These are phyloP conservation scores for Tolypocladium ovalisporum DNA, from an alignment of 2,329 filamentous ascomycete genomes.

Conservation along the genomic window DNA sequence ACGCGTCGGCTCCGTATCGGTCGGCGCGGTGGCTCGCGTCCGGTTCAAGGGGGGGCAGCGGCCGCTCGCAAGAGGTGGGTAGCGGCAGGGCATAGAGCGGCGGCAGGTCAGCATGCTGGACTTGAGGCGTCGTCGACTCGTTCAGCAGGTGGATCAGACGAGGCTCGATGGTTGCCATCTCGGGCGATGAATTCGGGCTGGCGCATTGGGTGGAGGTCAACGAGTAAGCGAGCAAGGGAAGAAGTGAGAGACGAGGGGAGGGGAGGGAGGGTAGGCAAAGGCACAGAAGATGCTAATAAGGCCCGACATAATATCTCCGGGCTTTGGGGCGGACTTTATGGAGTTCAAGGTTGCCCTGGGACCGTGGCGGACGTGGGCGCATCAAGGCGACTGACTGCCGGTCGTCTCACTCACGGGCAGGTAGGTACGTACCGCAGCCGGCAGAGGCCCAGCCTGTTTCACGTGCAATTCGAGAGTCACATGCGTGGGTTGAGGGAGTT, in stretches of 20 bases:
- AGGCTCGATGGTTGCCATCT: slow-evolving; percentile 57
- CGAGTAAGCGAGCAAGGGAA: neutral
- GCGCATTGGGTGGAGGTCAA: slow-evolving; percentile 16
- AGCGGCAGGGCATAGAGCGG: slow-evolving; percentile 38
- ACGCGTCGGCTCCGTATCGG: slow-evolving; percentile 11
- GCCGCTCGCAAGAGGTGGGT: slow-evolving; percentile 30
- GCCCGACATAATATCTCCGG: slow-evolving; percentile 1
- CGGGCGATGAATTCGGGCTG: slow-evolving; percentile 18
- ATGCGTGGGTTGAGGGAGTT: slow-evolving; percentile 3
- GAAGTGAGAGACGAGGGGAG: neutral
- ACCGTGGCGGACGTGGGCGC: neutral
- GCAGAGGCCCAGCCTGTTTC: neutral
- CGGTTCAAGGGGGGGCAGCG: slow-evolving; percentile 41
- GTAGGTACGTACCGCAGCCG: neutral
- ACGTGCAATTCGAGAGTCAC: slow-evolving; percentile 1
- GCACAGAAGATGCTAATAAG: neutral
- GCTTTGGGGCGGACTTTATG: neutral
- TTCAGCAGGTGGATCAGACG: slow-evolving; percentile 56
- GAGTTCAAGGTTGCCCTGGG: neutral
- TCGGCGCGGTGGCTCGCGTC: slow-evolving; percentile 32
- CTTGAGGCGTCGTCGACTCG: slow-evolving; percentile 38
- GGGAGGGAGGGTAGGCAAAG: neutral
- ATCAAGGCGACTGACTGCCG: neutral
- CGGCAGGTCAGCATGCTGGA: slow-evolving; percentile 41
- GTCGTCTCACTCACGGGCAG: neutral